A percentile compares a stretch with the other conserved stretches of the same genome.
These are phyloP conservation scores for Auxenochlorella pyrenoidosa DNA, from an alignment of 139 green algal species.

Conservation along the genomic window DNA sequence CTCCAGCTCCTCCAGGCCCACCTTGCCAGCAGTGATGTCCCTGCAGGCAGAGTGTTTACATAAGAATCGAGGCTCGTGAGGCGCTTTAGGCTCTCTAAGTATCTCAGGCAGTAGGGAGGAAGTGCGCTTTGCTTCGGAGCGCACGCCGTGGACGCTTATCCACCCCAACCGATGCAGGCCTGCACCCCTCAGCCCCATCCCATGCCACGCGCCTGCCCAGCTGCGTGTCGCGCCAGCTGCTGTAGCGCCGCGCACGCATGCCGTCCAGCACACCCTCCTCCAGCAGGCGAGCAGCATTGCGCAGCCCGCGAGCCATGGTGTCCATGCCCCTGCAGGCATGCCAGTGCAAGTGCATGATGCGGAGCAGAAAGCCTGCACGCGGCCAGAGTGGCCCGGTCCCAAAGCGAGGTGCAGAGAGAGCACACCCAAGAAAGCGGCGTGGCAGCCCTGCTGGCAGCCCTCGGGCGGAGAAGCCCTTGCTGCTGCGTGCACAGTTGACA, in stretches of 20 bases:
- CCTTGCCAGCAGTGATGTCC: constrained; percentile 52
- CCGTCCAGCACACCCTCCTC: constrained; percentile 48
- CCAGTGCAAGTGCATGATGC: no score
- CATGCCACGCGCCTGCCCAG: constrained; percentile 15
- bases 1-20: constrained; percentile 53
- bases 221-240: constrained; percentile 1
- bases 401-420: no score
- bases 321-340: constrained; percentile 63
- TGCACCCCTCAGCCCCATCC: not conserved
- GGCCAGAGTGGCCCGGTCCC: no score
- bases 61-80: not conserved
- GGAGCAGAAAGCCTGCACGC: no score
- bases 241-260: constrained; percentile 37
- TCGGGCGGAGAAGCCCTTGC: no score
- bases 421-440: no score
- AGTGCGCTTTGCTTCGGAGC: no score
- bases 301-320: constrained; percentile 71
- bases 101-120: not conserved
- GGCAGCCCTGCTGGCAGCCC: no score
- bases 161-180: no score
- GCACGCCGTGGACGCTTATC: no score
- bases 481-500: no score
- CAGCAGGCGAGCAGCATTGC: constrained; percentile 61
- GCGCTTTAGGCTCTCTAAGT: not conserved
- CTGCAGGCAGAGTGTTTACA: constrained; percentile 32